phyloP scores from a whole-genome alignment of 1,284 basidiomycete species.

The Schizophyllum amplum region DNA sequence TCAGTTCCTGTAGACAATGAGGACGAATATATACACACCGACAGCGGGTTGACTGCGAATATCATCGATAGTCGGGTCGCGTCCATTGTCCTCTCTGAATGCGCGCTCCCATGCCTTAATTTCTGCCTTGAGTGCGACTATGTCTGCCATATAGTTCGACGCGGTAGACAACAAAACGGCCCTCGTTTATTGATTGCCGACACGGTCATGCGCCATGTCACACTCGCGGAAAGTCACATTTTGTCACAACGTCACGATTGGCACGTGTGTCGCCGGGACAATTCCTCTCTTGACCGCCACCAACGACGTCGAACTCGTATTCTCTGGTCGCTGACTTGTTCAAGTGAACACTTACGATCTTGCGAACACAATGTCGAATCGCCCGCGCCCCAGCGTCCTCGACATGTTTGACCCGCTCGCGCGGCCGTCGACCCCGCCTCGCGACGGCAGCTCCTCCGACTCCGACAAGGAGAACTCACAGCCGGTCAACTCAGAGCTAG shows the following conservation, averaged over 20 bases:
- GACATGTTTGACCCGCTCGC: slow-evolving; percentile 51
- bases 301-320: not conserved
- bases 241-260: not conserved
- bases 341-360: not conserved
- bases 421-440: slow-evolving; percentile 10
- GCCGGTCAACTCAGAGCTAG: slow-evolving; percentile 26
- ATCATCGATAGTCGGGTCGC: slow-evolving; percentile 69
- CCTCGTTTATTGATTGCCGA: not conserved
- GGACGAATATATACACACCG: slow-evolving; percentile 40
- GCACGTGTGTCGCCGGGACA: not conserved
- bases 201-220: not conserved
- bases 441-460: slow-evolving; percentile 20
- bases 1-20: slow-evolving; percentile 16
- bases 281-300: slow-evolving; percentile 1
- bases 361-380: slow-evolving; percentile 19
- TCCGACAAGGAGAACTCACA: slow-evolving; percentile 56
- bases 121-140: slow-evolving; percentile 54
- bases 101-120: slow-evolving; percentile 80
- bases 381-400: slow-evolving; percentile 39
- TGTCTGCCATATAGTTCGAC: slow-evolving; percentile 12
- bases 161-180: not conserved
- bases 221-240: not conserved
- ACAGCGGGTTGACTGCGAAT: slow-evolving; percentile 64
- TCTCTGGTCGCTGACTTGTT: not conserved
- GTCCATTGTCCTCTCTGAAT: slow-evolving; percentile 54